A percentile compares a stretch with the other conserved stretches of the same genome.
Conservation (phyloP, 257 asterid species). For the Dorcoceras hygrometricum region DNA sequence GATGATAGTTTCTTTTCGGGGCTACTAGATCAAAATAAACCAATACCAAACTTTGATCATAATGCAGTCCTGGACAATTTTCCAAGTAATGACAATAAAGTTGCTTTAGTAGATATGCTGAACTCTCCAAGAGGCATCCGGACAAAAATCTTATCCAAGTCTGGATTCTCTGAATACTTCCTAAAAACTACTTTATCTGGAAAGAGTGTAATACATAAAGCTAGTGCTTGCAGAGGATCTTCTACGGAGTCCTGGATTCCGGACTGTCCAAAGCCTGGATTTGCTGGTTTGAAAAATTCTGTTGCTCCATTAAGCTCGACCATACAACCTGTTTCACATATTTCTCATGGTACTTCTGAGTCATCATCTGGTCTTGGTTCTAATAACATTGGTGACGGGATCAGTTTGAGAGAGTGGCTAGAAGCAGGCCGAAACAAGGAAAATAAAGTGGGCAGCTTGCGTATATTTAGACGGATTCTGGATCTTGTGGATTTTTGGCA, state of each 20-base stretch:
- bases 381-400: constrained; percentile 39
- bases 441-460: constrained; percentile 57
- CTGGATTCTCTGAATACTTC: constrained; percentile 79
- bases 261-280: constrained; percentile 34
- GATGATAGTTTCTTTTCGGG: constrained; percentile 47
- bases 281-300: constrained; percentile 31
- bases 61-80: constrained; percentile 34
- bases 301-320: constrained; percentile 35
- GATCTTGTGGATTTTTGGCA: constrained; percentile 73
- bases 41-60: constrained; percentile 24
- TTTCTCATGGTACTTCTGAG: constrained; percentile 39
- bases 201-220: constrained; percentile 66
- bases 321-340: constrained; percentile 36
- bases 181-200: constrained; percentile 69
- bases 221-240: constrained; percentile 40
- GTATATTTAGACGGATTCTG: constrained; percentile 69
- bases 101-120: constrained; percentile 34
- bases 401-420: constrained; percentile 76
- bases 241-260: constrained; percentile 30
- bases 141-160: constrained; percentile 72
- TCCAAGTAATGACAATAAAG: constrained; percentile 37
- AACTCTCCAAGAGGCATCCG: constrained; percentile 65
- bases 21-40: constrained; percentile 43
- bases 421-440: constrained; percentile 48
- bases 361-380: constrained; percentile 28